A percentile compares a stretch with the other conserved stretches of the same genome.
phyloP scores from a whole-genome alignment of 2,329 filamentous ascomycete genomes.

The Biscogniauxia sp. region DNA sequence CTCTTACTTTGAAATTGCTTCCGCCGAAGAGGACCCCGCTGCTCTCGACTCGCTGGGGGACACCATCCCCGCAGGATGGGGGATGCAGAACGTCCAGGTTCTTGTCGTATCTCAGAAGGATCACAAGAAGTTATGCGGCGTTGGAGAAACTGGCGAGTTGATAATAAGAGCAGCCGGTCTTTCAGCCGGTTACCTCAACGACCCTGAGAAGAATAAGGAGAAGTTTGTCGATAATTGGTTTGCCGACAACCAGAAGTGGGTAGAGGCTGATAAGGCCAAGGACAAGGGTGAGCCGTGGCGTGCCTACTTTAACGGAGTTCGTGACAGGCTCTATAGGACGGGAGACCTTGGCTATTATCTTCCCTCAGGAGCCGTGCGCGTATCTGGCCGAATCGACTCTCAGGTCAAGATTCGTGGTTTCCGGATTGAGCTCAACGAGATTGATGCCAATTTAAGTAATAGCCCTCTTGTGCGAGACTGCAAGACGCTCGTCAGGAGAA shows the following conservation, averaged over 20 bases:
- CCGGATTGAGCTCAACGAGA: slow-evolving; percentile 90
- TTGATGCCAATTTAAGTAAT: slow-evolving; percentile 77
- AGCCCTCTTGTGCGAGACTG: slow-evolving; percentile 78
- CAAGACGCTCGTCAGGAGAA: slow-evolving; percentile 78
- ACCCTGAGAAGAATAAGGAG: slow-evolving; percentile 57
- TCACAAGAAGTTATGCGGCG: slow-evolving; percentile 65
- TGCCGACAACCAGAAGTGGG: slow-evolving; percentile 69
- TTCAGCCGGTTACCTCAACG: slow-evolving; percentile 60
- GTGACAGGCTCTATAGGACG: slow-evolving; percentile 82
- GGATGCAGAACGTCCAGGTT: slow-evolving; percentile 87
- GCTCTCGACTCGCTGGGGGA: slow-evolving; percentile 52
- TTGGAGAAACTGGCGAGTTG: slow-evolving; percentile 83
- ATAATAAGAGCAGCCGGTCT: slow-evolving; percentile 67
- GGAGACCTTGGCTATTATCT: slow-evolving; percentile 72
- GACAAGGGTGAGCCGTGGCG: slow-evolving; percentile 69
- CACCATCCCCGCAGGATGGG: slow-evolving; percentile 77
- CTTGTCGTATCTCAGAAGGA: slow-evolving; percentile 74
- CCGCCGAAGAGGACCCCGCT: slow-evolving; percentile 57
- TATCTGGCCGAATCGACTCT: slow-evolving; percentile 74
- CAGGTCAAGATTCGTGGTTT: slow-evolving; percentile 97
- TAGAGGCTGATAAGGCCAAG: slow-evolving; percentile 56
- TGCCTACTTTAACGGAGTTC: slow-evolving; percentile 72
- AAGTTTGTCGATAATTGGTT: slow-evolving; percentile 91
- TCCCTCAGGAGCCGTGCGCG: slow-evolving; percentile 15
- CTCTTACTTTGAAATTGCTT: slow-evolving; percentile 77